Base-by-base conservation (phyloP, 2,329 filamentous ascomycete species). In the Sclerotinia minor region DNA sequence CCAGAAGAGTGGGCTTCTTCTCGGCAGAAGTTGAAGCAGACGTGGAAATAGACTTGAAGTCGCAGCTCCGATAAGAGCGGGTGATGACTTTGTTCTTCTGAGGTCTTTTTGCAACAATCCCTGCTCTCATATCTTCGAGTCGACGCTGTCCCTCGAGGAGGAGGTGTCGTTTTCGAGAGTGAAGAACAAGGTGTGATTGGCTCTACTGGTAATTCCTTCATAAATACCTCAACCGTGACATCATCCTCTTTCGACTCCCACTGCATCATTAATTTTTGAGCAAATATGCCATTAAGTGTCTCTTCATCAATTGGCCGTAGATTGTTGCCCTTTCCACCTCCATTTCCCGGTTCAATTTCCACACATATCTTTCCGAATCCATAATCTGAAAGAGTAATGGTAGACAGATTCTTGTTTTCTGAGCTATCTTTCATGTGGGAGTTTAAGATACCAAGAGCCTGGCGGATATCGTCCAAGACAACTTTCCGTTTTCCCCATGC, bases 401-500 rank as follows among this genome's bases (percentile, higher is more conserved):
- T 73, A 52, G 75, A 73, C 65, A 75, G 68, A 26, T 70, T 69
- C 17, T 78, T 74, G 73, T 79, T 79, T 65, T 78, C 79, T 5
- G 79, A 77, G 57, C 81, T 80, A 44, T 69, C 64, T 21, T 49
- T 41, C 24, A 71, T 69, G 47, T 65, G 64, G 9, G 63, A 61
- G 68, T 77, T 78, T 73, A 89, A 82, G n/a, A 92, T 79, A 60
- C 88, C 89, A 29, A 94, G 78, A 70, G 89, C 85, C 69, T 85
- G 83, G 70, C 87, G 86, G 59, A 93, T 80, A 73, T 94, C 90
- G 52, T 87, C 85, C 0, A 85, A 79, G 0, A 82, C 84, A 21
- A 92, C 89, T 67, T 83, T 83, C 44, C 89, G 84, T 79, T 90
- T 92, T 69, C 89, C 89, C 90, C 90, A 94, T 49, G 88, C 81